A percentile compares a stretch with the other conserved stretches of the same genome.
Conservation (phyloP, 177 flowering plant species). For the Telopea speciosissima region DNA sequence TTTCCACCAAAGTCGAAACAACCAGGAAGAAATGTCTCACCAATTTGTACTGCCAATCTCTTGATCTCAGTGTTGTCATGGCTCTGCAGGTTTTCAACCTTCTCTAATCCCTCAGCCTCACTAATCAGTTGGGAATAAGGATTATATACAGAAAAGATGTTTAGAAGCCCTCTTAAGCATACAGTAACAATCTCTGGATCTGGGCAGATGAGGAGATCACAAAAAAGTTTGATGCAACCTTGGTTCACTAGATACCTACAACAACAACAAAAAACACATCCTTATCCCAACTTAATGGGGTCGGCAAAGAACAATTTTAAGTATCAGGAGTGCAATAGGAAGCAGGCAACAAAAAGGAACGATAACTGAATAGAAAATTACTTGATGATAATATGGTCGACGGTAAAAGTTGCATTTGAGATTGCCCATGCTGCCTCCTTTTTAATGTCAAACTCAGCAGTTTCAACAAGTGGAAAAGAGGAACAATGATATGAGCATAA, state of each 20-base stretch:
- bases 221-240: slow-evolving; percentile 50
- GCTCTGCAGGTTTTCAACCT: slow-evolving; percentile 50
- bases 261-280: too few relatives aligned
- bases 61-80: slow-evolving; percentile 68
- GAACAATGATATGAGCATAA: slow-evolving; percentile 49
- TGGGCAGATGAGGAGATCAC: slow-evolving; percentile 50
- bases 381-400: too few relatives aligned
- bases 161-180: slow-evolving; percentile 64
- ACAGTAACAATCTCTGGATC: slow-evolving; percentile 60
- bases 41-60: slow-evolving; percentile 66
- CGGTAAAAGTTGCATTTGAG: slow-evolving; percentile 63
- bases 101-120: slow-evolving; percentile 56
- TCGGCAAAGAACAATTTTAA: too few relatives aligned
- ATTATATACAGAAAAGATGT: slow-evolving; percentile 57
- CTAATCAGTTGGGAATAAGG: slow-evolving; percentile 46
- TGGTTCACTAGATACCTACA: slow-evolving; percentile 43
- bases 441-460: slow-evolving; percentile 73
- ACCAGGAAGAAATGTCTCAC: slow-evolving; percentile 67
- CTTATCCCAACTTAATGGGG: too few relatives aligned
- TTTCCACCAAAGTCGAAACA: too few relatives aligned
- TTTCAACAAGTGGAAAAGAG: slow-evolving; percentile 53
- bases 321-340: too few relatives aligned
- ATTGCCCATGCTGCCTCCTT: slow-evolving; percentile 87
- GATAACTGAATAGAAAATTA: too few relatives aligned
- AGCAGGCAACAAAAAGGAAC: background rate